Conservation (phyloP, 1,284 basidiomycete species). For the Trichosporon asahii region DNA sequence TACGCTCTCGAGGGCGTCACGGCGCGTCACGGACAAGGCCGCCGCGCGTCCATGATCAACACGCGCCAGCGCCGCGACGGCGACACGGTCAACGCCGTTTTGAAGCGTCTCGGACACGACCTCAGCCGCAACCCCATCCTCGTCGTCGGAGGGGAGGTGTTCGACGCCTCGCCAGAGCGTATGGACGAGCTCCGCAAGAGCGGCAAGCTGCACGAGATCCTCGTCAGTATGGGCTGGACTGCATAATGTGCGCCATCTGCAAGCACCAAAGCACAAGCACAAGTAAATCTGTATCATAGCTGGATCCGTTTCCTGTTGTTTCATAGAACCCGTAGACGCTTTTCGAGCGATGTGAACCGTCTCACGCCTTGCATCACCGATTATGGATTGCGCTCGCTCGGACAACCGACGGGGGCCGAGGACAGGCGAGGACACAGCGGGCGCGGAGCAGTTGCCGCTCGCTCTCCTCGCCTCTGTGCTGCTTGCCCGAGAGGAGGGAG, state of each 20-base stretch:
- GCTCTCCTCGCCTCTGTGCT: too few relatives aligned
- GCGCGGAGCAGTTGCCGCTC: not conserved
- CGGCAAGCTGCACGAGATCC: conserved; percentile 28
- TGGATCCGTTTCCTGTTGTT: not conserved
- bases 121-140: conserved; percentile 31
- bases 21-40: conserved; percentile 29
- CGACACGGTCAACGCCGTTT: conserved; percentile 25
- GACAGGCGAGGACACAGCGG: too few relatives aligned
- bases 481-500: too few relatives aligned
- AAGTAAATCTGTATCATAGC: conserved; percentile 8
- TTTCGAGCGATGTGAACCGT: not conserved
- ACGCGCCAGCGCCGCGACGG: conserved; percentile 31
- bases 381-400: not conserved
- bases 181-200: conserved; percentile 30
- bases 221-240: conserved; percentile 19
- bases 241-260: not conserved
- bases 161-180: conserved; percentile 26
- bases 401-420: too few relatives aligned
- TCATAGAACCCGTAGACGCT: not conserved
- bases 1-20: conserved; percentile 33
- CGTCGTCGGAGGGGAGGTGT: conserved; percentile 36
- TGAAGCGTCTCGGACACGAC: conserved; percentile 31
- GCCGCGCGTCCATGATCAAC: conserved; percentile 31
- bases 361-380: not conserved
- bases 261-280: not conserved